A percentile compares a stretch with the other conserved stretches of the same genome.
These are phyloP conservation scores for Cladorrhinum sp. DNA, from an alignment of 2,329 filamentous ascomycete species.

Conservation along the genomic window DNA sequence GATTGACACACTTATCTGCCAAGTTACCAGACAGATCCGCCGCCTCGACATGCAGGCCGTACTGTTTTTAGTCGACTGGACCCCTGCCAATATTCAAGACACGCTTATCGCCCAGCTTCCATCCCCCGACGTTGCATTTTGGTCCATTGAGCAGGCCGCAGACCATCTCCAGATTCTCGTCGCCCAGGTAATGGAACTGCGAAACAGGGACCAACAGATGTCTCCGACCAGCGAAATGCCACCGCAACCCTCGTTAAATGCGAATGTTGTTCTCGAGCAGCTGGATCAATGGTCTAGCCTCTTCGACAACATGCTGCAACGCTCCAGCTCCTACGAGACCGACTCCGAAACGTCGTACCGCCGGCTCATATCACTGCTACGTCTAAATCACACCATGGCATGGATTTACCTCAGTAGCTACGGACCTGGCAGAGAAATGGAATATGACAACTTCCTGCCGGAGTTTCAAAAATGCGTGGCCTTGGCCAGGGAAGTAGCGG, in stretches of 20 bases:
- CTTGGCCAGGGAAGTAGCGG: conserved; percentile 26
- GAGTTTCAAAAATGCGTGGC: conserved; percentile 31
- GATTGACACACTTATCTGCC: conserved; percentile 26
- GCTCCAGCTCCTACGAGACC: conserved; percentile 5
- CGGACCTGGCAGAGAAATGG: conserved; percentile 30
- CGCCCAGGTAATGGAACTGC: conserved; percentile 32
- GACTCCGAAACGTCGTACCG: background rate
- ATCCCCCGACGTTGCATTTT: conserved; percentile 23
- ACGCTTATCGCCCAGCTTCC: conserved; percentile 18
- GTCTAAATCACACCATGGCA: conserved; percentile 32
- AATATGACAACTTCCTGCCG: conserved; percentile 31
- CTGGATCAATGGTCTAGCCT: conserved; percentile 30
- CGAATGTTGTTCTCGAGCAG: conserved; percentile 18
- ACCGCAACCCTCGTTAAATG: background rate
- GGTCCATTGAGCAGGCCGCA: conserved; percentile 34
- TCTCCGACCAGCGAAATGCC: no score
- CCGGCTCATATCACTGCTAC: conserved; percentile 30
- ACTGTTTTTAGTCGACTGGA: conserved; percentile 35
- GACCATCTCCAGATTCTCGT: conserved; percentile 34
- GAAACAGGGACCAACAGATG: conserved; percentile 23
- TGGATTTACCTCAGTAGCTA: conserved; percentile 29
- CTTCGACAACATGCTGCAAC: conserved; percentile 30
- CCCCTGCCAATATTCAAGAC: conserved; percentile 30
- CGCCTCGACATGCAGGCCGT: conserved; percentile 38
- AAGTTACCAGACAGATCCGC: conserved; percentile 35